Conservation (phyloP, 2,329 filamentous ascomycete species). For the Pseudofabraea citricarpa region DNA sequence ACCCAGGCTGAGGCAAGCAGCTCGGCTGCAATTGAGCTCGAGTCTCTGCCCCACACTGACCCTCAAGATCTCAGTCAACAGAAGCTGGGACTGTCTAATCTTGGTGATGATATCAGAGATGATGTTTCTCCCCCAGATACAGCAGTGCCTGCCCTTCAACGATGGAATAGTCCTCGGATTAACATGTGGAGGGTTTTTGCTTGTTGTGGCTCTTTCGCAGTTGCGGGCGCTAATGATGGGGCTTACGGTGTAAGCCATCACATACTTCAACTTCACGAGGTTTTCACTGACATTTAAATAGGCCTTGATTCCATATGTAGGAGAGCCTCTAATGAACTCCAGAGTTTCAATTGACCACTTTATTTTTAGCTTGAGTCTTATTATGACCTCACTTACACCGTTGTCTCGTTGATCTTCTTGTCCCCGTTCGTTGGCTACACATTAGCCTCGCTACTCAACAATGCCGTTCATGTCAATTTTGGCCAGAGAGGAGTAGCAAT, state of each 20-base stretch:
- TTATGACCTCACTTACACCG: constrained; percentile 53
- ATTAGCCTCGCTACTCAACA: constrained; percentile 58
- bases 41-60: not conserved
- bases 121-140: constrained; percentile 4
- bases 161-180: constrained; percentile 58
- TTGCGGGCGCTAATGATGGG: constrained; percentile 67
- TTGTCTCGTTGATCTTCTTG: constrained; percentile 61
- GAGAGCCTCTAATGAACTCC: constrained; percentile 5
- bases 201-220: constrained; percentile 56
- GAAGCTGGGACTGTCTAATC: not conserved
- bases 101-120: not conserved
- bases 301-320: constrained; percentile 41
- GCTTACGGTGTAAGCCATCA: constrained; percentile 50
- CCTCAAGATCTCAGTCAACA: not conserved
- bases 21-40: not conserved
- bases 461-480: constrained; percentile 44
- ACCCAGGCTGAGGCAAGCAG: not conserved
- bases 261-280: constrained; percentile 27
- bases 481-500: constrained; percentile 70
- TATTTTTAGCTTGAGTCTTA: constrained; percentile 44
- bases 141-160: constrained; percentile 34
- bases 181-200: constrained; percentile 56
- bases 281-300: constrained; percentile 21
- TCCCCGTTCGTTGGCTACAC: constrained; percentile 61
- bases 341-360: not conserved